Conservation (phyloP, 805 yeast species). For the Wickerhamomyces strasburgensis region DNA sequence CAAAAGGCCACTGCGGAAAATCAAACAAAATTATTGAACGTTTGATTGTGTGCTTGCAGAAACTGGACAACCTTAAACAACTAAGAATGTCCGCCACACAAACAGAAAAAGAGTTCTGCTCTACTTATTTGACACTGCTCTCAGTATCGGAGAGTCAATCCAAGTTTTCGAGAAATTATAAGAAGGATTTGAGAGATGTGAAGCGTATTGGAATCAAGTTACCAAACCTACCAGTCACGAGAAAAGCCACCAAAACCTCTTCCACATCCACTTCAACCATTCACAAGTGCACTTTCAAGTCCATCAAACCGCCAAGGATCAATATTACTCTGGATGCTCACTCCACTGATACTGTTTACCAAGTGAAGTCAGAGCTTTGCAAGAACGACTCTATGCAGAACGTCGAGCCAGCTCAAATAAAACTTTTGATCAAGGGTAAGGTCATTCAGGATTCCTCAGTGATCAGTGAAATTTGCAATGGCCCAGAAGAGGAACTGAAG, state of each 20-base stretch:
- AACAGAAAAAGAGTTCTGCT: slow-evolving; percentile 18
- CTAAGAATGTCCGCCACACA: slow-evolving; percentile 11
- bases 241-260: slow-evolving; percentile 13
- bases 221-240: slow-evolving; percentile 41
- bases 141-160: slow-evolving; percentile 10
- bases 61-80: too few relatives aligned
- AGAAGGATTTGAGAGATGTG: slow-evolving; percentile 12
- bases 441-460: slow-evolving; percentile 50
- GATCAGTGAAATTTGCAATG: slow-evolving; percentile 27
- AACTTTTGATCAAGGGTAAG: slow-evolving; percentile 56
- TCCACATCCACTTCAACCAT: neutral
- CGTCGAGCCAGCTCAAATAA: slow-evolving; percentile 35
- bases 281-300: slow-evolving; percentile 42
- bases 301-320: slow-evolving; percentile 72
- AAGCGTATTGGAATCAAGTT: slow-evolving; percentile 23
- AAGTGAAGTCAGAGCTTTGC: slow-evolving; percentile 28
- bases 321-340: slow-evolving; percentile 26
- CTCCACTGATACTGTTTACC: slow-evolving; percentile 27
- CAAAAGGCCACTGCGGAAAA: neutral
- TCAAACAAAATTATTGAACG: neutral
- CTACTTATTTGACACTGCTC: slow-evolving; percentile 17
- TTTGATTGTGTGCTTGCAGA: too few relatives aligned
- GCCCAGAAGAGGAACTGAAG: slow-evolving; percentile 27
- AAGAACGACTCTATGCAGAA: slow-evolving; percentile 26
- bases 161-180: slow-evolving; percentile 8